Conservation (phyloP, 106 monocot species). For the Allium fistulosum region DNA sequence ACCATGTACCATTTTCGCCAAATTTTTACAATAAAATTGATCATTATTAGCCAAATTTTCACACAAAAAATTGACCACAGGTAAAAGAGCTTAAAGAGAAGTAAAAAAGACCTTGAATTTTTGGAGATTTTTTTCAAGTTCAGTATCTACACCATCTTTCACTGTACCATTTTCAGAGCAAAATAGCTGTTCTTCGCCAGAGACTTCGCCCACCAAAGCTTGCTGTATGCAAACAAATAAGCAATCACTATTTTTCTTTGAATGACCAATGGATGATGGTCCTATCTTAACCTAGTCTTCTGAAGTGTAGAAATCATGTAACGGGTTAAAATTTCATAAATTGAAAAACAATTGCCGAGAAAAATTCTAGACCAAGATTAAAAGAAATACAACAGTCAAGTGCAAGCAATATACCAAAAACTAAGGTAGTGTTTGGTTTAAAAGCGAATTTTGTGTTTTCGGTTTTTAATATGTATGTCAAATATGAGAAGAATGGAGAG, state of each 20-base stretch:
- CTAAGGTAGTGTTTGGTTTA: no score
- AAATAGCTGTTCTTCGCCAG: slow-evolving; percentile 85
- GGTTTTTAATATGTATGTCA: no score
- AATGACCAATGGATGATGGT: not conserved
- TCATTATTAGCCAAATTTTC: not conserved
- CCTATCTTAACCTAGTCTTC: no score
- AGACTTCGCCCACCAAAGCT: slow-evolving; percentile 86
- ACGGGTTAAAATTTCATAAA: no score
- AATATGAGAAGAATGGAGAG: no score
- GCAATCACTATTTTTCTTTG: not conserved
- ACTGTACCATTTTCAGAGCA: slow-evolving; percentile 24
- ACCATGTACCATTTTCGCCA: not conserved
- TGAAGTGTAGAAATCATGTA: no score
- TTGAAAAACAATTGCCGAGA: no score
- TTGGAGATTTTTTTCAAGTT: slow-evolving; percentile 60
- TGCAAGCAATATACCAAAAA: no score
- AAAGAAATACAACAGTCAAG: no score
- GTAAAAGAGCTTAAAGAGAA: not conserved
- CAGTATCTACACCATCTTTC: slow-evolving; percentile 46
- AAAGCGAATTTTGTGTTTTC: no score
- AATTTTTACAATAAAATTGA: not conserved
- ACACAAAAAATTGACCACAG: not conserved
- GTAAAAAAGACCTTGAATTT: slow-evolving; percentile 40
- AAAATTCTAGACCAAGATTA: no score
- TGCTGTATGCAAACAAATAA: slow-evolving; percentile 46